Base-by-base conservation (phyloP, 2,329 filamentous ascomycete genomes). In the Claviceps capensis region DNA sequence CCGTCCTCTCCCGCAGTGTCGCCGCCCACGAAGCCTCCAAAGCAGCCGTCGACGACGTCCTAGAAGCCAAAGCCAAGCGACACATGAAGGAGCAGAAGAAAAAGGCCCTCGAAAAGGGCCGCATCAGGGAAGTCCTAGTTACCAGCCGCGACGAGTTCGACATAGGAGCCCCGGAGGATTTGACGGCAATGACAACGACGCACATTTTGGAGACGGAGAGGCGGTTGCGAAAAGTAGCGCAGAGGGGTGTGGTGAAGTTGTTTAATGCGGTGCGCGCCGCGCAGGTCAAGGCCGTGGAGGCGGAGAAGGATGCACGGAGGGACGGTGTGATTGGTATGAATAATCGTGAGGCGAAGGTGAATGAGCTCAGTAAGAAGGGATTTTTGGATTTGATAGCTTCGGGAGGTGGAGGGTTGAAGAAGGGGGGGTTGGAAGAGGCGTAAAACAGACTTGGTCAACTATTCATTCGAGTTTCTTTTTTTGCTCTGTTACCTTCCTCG, bases 281-380 rank as follows among this genome's bases (percentile, higher is more conserved):
- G 14, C 93, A 98, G 69, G 86, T 96, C 53, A 87, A 90, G 67
- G 90, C 85, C 2, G 79, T 84, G 54, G 83, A 91, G 67, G 85
- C 88, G 5, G 83, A 86, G 63, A 80, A 75, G 66, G 79, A 80
- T 58, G 77, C 81, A 48, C 79, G 79, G 67, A 81, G 81, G 59
- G 79, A 83, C 55, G 86, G 88, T 3, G 73, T 94, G 0, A 78
- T 95, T 36, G 91, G 91, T 1, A 81, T 88, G 62, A 79, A 78
- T 55, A 81, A 86, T 67, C 81, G 88, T 58, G 85, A 94, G 69
- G 88, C 94, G 69, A 89, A 85, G 72, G 76, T 95, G 50, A 93
- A 88, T 58, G 90, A 97, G 74, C 93, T 98, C 83, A 95, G 86
- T 67, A 94, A 95, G 72, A 87, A 96, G 71, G 90, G 91, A 0